phyloP scores from a whole-genome alignment of 805 yeast species.

The Kodamaea neixiangensis region DNA sequence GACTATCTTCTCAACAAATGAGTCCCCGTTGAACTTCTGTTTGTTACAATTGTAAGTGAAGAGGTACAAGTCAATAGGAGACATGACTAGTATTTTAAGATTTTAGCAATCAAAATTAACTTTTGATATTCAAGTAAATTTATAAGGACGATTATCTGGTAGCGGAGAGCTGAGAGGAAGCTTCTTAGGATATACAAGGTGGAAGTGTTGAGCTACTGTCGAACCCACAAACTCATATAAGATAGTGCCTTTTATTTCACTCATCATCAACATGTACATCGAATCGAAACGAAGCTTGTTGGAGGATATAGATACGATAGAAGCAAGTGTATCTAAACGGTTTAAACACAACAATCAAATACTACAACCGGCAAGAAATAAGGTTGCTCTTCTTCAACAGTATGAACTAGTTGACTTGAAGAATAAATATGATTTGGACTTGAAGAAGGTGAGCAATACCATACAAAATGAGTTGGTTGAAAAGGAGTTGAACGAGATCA shows the following conservation, averaged over 20 bases:
- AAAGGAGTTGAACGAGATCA: slow-evolving; percentile 15
- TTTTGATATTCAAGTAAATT: not conserved
- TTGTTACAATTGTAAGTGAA: slow-evolving; percentile 64
- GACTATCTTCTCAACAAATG: slow-evolving; percentile 29
- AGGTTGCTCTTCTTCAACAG: slow-evolving; percentile 45
- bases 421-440: slow-evolving; percentile 37
- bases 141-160: not conserved
- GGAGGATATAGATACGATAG: slow-evolving; percentile 74
- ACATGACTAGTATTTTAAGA: not conserved
- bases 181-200: not conserved
- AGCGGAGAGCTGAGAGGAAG: not conserved
- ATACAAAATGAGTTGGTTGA: slow-evolving; percentile 10
- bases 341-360: slow-evolving; percentile 28
- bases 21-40: slow-evolving; percentile 33
- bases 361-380: slow-evolving; percentile 20
- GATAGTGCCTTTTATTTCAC: not conserved
- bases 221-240: no score
- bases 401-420: slow-evolving; percentile 63
- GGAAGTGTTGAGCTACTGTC: not conserved
- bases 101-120: not conserved
- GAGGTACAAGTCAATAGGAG: slow-evolving; percentile 25
- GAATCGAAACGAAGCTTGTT: slow-evolving; percentile 39
- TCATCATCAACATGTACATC: slow-evolving; percentile 23
- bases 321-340: slow-evolving; percentile 63
- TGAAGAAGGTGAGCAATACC: slow-evolving; percentile 4